phyloP scores from a whole-genome alignment of 148 eudicot genomes.

The Heliamphora exappendiculata region DNA sequence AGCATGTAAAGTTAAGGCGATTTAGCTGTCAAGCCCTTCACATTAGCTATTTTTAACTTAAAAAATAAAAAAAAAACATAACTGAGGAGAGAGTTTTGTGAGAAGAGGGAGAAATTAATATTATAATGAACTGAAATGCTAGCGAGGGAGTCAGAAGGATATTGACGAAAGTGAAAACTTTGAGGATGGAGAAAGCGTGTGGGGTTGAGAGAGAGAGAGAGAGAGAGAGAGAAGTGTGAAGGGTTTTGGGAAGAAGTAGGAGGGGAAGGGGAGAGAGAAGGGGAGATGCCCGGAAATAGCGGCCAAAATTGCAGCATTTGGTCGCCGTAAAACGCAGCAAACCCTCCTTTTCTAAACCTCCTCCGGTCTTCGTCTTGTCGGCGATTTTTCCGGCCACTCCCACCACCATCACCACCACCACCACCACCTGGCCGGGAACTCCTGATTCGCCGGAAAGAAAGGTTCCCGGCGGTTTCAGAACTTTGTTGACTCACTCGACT shows the following conservation, averaged over 20 bases:
- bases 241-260: background rate
- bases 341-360: constrained; percentile 19
- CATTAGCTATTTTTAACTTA: no score
- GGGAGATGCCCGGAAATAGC: constrained; percentile 42
- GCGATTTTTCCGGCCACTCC: constrained; percentile 4
- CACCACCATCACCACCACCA: background rate
- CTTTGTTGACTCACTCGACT: constrained; percentile 8
- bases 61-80: no score
- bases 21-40: no score
- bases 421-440: background rate
- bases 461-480: background rate
- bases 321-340: constrained; percentile 44
- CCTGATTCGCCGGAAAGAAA: constrained; percentile 25
- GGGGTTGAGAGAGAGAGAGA: constrained; percentile 5
- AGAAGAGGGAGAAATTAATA: no score
- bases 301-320: constrained; percentile 53
- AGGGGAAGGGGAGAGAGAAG: background rate
- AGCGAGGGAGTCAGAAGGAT: background rate
- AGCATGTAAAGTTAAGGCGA: no score
- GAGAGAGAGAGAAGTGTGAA: background rate
- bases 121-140: no score
- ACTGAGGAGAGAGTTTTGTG: no score
- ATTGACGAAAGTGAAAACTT: constrained; percentile 3
- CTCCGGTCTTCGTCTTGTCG: constrained; percentile 21
- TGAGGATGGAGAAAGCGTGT: background rate